These are phyloP conservation scores for Bathelium albidoporum DNA, from an alignment of 495 filamentous ascomycete genomes.

Conservation along the genomic window DNA sequence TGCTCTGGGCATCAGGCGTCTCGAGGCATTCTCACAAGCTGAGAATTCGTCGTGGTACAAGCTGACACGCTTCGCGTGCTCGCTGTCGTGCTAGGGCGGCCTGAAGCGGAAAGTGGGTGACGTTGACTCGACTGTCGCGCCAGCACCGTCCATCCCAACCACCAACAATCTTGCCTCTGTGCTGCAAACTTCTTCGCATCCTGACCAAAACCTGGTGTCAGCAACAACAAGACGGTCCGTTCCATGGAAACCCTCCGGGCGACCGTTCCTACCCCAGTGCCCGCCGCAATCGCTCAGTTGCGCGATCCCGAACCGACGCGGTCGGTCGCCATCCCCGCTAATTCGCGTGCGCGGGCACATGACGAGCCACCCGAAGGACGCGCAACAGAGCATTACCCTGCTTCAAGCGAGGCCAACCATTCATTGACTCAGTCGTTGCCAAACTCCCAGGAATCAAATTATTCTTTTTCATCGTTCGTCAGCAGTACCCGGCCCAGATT, in stretches of 20 bases:
- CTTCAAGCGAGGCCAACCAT: not conserved
- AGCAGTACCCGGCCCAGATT: not conserved
- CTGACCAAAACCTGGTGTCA: not conserved
- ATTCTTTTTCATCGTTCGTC: not conserved
- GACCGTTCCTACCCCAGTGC: not conserved
- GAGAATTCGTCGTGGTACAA: not conserved
- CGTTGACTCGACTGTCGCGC: slow-evolving; percentile 1
- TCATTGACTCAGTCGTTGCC: not conserved
- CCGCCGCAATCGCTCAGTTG: slow-evolving; percentile 1
- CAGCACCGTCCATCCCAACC: not conserved
- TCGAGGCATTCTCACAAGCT: not conserved
- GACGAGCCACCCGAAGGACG: not conserved
- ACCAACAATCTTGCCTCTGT: not conserved
- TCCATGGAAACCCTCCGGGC: not conserved
- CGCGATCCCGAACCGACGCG: slow-evolving; percentile 2
- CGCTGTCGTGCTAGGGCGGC: not conserved
- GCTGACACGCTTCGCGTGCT: slow-evolving; percentile 4
- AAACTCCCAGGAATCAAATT: not conserved
- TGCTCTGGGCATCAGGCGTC: too few relatives aligned
- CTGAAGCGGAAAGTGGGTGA: slow-evolving; percentile 4
- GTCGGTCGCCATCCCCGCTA: slow-evolving; percentile 2
- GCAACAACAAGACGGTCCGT: not conserved
- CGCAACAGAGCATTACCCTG: not conserved
- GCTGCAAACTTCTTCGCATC: not conserved
- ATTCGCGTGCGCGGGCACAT: slow-evolving; percentile 1